A percentile compares a stretch with the other conserved stretches of the same genome.
phyloP scores from a whole-genome alignment of 257 asterid genomes.

The Datura wrightii region DNA sequence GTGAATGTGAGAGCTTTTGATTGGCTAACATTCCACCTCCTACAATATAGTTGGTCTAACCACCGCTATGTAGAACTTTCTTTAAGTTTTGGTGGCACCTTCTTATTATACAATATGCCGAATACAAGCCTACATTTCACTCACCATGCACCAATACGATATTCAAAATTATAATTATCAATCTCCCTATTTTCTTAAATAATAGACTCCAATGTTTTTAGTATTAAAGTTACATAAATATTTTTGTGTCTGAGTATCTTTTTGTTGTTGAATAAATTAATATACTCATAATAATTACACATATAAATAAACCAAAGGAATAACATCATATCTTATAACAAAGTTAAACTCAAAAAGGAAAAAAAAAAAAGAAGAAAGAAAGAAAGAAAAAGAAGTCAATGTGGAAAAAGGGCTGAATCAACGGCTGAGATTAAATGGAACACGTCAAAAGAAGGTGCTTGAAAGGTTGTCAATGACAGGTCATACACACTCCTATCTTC shows the following conservation, averaged over 20 bases:
- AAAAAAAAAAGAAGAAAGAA: background rate
- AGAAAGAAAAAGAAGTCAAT: background rate
- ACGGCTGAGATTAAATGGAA: slow-evolving; percentile 19
- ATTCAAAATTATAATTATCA: too few species aligned
- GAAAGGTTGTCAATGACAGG: slow-evolving; percentile 27
- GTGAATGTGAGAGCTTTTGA: too few species aligned
- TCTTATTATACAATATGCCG: too few species aligned
- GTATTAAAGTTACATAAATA: too few species aligned
- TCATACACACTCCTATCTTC: slow-evolving; percentile 14
- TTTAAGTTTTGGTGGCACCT: too few species aligned
- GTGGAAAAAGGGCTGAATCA: background rate
- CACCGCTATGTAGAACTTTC: too few species aligned
- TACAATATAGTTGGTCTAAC: too few species aligned
- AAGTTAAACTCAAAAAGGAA: background rate
- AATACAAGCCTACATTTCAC: too few species aligned
- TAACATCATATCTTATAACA: background rate
- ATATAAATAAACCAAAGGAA: background rate
- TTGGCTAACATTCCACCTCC: too few species aligned
- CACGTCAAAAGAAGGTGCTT: slow-evolving; percentile 28
- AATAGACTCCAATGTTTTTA: too few species aligned
- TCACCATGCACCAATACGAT: too few species aligned
- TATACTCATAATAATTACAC: background rate
- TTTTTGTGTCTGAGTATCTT: background rate
- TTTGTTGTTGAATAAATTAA: background rate
- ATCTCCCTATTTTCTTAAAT: too few species aligned